Conservation (phyloP, 2,329 filamentous ascomycete species). For the Pezicula carpinea region DNA sequence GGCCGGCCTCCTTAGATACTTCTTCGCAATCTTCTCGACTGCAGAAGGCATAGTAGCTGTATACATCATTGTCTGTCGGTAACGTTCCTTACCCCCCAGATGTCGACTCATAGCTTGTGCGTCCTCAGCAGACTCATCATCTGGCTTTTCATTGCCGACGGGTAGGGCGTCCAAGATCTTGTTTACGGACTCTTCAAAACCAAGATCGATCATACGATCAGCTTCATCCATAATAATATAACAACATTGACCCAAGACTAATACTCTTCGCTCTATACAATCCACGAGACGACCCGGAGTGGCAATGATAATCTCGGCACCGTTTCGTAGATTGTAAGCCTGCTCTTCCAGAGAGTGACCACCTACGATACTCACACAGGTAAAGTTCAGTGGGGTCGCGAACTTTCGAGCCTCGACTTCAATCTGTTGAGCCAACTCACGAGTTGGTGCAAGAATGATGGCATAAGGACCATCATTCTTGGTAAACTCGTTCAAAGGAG, state of each 20-base stretch:
- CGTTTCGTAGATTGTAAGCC: constrained; percentile 81
- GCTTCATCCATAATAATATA: constrained; percentile 99
- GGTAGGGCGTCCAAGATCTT: constrained; percentile 95
- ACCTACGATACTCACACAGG: constrained; percentile 95
- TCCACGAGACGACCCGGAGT: constrained; percentile 95
- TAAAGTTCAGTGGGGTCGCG: constrained; percentile 84
- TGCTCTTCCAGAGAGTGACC: constrained; percentile 95
- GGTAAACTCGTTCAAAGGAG: constrained; percentile 75
- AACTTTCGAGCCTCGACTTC: constrained; percentile 93
- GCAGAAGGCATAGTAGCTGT: constrained; percentile 94
- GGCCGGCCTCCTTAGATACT: constrained; percentile 88
- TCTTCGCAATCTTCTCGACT: constrained; percentile 93
- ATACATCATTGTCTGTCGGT: constrained; percentile 99
- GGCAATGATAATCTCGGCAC: constrained; percentile 97
- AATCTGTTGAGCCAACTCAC: constrained; percentile 96
- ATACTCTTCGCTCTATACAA: constrained; percentile 87
- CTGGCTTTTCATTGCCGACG: constrained; percentile 90
- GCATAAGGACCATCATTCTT: constrained; percentile 96
- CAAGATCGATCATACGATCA: constrained; percentile 97
- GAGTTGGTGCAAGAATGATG: constrained; percentile 93
- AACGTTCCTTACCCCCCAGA: constrained; percentile 70
- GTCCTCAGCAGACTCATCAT: constrained; percentile 87
- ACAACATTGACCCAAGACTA: constrained; percentile 93
- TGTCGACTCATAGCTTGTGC: constrained; percentile 77
- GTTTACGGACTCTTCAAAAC: constrained; percentile 96